Evolutionary conservation across 176 grass and related monocot genomes (phyloP), one percentile per base, ranked within the genome.

Genomic region (Eleusine indica): DNA sequence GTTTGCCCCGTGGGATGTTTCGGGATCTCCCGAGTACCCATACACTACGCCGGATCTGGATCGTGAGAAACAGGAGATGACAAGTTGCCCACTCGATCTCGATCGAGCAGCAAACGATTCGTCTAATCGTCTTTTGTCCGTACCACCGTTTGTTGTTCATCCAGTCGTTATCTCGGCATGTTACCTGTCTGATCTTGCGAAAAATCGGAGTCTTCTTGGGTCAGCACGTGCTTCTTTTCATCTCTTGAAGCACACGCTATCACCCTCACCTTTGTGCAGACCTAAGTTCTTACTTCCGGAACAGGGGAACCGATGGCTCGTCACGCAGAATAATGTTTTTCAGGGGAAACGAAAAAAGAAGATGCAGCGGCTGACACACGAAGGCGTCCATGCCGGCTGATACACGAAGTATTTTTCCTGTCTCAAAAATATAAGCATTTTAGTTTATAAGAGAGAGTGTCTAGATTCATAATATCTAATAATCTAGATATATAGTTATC

Each of bases 51-150:
- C 42, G 53, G 53, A 76, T 78, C 58, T 79, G 35, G 51, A 70
- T 70, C 74, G 2, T 46, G 43, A 37, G 37, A 44, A 0, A 0
- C 39, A 70, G 19, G 9, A 38, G 29, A 38, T 19, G 75, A 63
- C 83, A 79, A 72, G 83, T 18, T 85, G 75, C 75, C 67, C 49
- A 30, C 84, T 39, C 2, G n/a, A 53, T 14, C 30, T 39, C 2
- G n/a, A 53, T 14, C 30, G 58, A 10, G n/a, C 9, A 25, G 56
- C 51, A 53, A 18, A 35, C 32, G 6, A 6, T 73, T 73, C 56
- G 13, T 46, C 16, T 6, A 35, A 35, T 35, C 32, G 32, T 35
- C 32, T 11, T 53, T 77, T 69, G 49, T 77, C 73, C 15, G 10
- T 48, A 16, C 11, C 65, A 38, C 68, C 9, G 29, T 18, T 58